Conservation (phyloP, 2,329 filamentous ascomycete species). For the Aspergillus hortae region DNA sequence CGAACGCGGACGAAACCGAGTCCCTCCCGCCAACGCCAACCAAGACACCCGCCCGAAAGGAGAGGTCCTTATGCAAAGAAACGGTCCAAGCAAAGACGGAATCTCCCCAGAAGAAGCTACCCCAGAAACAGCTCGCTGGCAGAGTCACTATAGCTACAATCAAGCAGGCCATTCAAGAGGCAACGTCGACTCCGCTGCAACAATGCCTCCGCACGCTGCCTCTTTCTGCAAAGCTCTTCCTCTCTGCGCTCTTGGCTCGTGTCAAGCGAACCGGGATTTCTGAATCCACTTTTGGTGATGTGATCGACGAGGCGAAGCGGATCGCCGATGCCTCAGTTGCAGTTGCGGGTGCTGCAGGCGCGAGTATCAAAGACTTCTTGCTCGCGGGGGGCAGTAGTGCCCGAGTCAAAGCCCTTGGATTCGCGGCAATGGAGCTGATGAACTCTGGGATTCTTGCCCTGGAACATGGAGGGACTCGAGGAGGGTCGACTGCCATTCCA, state of each 20-base stretch:
- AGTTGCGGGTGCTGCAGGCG: constrained; percentile 50
- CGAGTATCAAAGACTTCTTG: constrained; percentile 60
- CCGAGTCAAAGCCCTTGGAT: constrained; percentile 60
- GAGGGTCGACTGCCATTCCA: constrained; percentile 45
- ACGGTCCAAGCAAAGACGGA: constrained; percentile 6
- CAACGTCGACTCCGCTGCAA: constrained; percentile 86
- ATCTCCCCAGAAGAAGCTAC: constrained; percentile 17
- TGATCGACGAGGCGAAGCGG: constrained; percentile 78
- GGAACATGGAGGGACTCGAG: constrained; percentile 49
- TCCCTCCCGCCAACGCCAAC: constrained; percentile 43
- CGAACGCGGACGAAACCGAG: constrained; percentile 29
- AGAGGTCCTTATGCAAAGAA: constrained; percentile 20
- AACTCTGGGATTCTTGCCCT: constrained; percentile 85
- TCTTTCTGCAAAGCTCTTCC: constrained; percentile 76
- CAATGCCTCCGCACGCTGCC: constrained; percentile 82
- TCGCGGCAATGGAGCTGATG: constrained; percentile 75
- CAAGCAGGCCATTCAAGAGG: constrained; percentile 91
- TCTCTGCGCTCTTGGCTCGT: constrained; percentile 75
- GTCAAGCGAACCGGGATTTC: constrained; percentile 78
- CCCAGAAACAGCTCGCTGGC: constrained; percentile 28
- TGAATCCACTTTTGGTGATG: constrained; percentile 84
- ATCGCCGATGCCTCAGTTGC: constrained; percentile 50
- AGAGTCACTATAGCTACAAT: constrained; percentile 89
- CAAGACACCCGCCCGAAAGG: constrained; percentile 35
- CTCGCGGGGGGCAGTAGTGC: constrained; percentile 41